Conservation (phyloP, 2,329 filamentous ascomycete genomes). For the Incumbomyces delicatus region DNA sequence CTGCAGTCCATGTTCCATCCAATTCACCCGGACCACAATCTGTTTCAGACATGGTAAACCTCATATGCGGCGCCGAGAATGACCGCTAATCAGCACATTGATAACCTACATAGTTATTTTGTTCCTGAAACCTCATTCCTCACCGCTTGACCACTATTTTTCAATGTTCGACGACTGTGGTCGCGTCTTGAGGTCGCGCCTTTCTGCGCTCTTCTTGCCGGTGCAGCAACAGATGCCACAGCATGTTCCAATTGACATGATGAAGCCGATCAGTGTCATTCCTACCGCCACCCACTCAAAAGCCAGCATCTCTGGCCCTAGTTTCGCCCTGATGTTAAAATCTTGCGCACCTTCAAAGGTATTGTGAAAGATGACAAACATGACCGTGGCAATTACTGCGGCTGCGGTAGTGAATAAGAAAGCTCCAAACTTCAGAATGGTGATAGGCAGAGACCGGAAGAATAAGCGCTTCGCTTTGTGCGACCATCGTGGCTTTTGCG, state of each 20-base stretch:
- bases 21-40: too few relatives aligned
- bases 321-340: conserved; percentile 62
- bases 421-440: conserved; percentile 57
- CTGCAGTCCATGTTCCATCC: too few relatives aligned
- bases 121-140: too few relatives aligned
- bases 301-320: conserved; percentile 66
- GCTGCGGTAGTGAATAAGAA: conserved; percentile 60
- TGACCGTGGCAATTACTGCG: conserved; percentile 66
- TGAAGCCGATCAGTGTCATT: conserved; percentile 57
- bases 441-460: conserved; percentile 53
- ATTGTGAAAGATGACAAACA: conserved; percentile 72
- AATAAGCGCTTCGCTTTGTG: conserved; percentile 29
- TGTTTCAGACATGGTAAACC: too few relatives aligned
- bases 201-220: conserved; percentile 19
- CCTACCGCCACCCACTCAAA: conserved; percentile 82
- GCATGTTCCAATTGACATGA: conserved; percentile 64
- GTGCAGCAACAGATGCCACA: conserved; percentile 52
- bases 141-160: too few relatives aligned
- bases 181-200: too few relatives aligned
- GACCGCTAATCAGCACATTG: too few relatives aligned
- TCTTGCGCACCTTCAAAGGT: conserved; percentile 58
- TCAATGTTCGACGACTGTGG: too few relatives aligned
- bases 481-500: conserved; percentile 23
- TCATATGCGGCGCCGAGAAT: too few relatives aligned
- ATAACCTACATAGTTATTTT: too few relatives aligned